phyloP scores from a whole-genome alignment of 1,139 yeast species.

The Yamadazyma diospyri region DNA sequence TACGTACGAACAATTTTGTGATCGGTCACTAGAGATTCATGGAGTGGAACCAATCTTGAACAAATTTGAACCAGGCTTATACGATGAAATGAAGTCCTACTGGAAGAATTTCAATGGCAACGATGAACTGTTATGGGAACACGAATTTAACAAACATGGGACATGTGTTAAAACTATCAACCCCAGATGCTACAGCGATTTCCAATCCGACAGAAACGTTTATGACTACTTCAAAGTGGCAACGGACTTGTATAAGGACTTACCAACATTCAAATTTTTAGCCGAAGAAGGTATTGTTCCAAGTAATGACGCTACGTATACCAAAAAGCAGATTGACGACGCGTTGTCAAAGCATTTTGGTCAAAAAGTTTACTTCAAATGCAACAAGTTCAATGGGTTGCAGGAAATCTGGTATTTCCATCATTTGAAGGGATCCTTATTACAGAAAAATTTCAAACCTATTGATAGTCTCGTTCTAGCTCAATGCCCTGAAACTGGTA shows the following conservation, averaged over 20 bases:
- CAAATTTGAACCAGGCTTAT: conserved; percentile 49
- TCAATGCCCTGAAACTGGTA: conserved; percentile 68
- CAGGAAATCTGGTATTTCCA: conserved; percentile 93
- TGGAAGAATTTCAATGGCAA: conserved; percentile 81
- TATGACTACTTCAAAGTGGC: conserved; percentile 75
- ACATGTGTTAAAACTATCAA: conserved; percentile 82
- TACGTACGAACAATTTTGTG: conserved; percentile 59
- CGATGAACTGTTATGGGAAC: conserved; percentile 82
- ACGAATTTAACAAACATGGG: conserved; percentile 94
- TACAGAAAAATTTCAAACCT: conserved; percentile 60
- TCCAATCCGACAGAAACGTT: conserved; percentile 47
- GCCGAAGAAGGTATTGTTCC: conserved; percentile 68
- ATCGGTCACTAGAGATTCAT: conserved; percentile 49
- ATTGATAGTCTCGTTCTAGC: conserved; percentile 54
- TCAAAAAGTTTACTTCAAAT: conserved; percentile 63
- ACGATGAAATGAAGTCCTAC: conserved; percentile 51
- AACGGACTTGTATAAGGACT: conserved; percentile 55
- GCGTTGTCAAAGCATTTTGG: conserved; percentile 65
- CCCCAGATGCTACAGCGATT: conserved; percentile 57
- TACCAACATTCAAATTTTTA: conserved; percentile 73
- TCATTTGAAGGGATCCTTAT: conserved; percentile 70
- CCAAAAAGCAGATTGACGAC: conserved; percentile 57
- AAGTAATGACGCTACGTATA: conserved; percentile 55
- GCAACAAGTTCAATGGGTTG: conserved; percentile 58
- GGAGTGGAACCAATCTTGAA: conserved; percentile 54